phyloP scores from a whole-genome alignment of 106 monocot genomes.

The Amphibolis antarctica region DNA sequence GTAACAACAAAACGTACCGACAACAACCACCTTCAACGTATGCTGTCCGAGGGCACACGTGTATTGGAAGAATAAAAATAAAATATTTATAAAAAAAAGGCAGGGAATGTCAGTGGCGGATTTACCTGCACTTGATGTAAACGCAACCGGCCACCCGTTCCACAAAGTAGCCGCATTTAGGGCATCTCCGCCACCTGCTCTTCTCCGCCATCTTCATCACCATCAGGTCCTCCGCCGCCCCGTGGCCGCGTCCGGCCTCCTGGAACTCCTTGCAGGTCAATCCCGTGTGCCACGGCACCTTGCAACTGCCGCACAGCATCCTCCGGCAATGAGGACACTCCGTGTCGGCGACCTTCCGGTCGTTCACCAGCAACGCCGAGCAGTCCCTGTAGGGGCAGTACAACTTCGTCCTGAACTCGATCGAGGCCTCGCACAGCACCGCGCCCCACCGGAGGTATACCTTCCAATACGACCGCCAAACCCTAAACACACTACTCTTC shows the following conservation, averaged over 20 bases:
- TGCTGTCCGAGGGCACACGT: too few species aligned
- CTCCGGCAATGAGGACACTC: slow-evolving; percentile 36
- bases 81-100: not conserved
- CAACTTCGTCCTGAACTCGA: slow-evolving; percentile 11
- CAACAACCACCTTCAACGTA: too few species aligned
- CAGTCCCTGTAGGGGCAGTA: slow-evolving; percentile 58
- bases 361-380: slow-evolving; percentile 30
- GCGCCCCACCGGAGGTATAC: slow-evolving; percentile 35
- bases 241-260: slow-evolving; percentile 12
- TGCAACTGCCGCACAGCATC: slow-evolving; percentile 32
- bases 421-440: slow-evolving; percentile 32
- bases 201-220: slow-evolving; percentile 26
- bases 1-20: too few species aligned
- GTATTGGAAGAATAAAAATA: not conserved
- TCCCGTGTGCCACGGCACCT: slow-evolving; percentile 24
- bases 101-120: not conserved
- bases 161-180: slow-evolving; percentile 31
- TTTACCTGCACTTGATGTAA: slow-evolving; percentile 47
- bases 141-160: slow-evolving; percentile 30
- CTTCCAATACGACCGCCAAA: not conserved
- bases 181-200: slow-evolving; percentile 33
- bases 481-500: not conserved
- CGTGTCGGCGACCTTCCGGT: slow-evolving; percentile 4
- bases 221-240: slow-evolving; percentile 19
- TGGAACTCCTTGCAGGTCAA: slow-evolving; percentile 23